Base-by-base conservation (phyloP, 495 filamentous ascomycete species). In the Peziza echinospora region DNA sequence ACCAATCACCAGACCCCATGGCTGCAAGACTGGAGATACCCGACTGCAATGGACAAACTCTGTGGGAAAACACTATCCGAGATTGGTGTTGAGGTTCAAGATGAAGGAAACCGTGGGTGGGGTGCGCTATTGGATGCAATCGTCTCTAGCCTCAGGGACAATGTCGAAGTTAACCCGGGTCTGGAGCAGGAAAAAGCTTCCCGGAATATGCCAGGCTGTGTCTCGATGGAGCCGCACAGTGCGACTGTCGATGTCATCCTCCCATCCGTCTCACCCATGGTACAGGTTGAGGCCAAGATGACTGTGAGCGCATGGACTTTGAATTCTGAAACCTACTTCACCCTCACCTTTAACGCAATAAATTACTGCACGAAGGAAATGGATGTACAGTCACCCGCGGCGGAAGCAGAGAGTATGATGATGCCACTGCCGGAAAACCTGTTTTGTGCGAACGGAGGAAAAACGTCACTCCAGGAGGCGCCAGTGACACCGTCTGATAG, bases 291-390 rank as follows among this genome's bases (percentile, higher is more conserved):
- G 25, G 70, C 76, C 3, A 76, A 72, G 53, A 77, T 80, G 77
- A 76, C 78, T 26, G 66, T 82, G 21, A 75, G 73, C 1, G 65
- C 74, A 16, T 82, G 75, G 72, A 64, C 66, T 23, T 61, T 77
- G 19, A 71, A 72, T 37, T 66, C 70, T 26, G 53, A 72, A 52
- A 69, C 65, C 17, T 78, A 72, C 55, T 80, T 70, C 51, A 78
- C 74, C 3, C 60, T 80, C 28, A 77, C 77, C 0, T 82, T 80
- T 49, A 80, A 75, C 5, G 65, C 57, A 45, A 63, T 64, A 21
- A 63, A 65, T 7, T 26, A 51, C 13, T 23, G 51, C 9, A n/a
- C 26, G 9, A 44, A 46, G 44, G 44, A 3, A 13, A 30, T 41
- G 9, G 34, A 43, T 50, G 1, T 48, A 44, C 46, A 62, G 55